phyloP scores from a whole-genome alignment of 2,329 filamentous ascomycete genomes.

The Beauveria brongniartii region DNA sequence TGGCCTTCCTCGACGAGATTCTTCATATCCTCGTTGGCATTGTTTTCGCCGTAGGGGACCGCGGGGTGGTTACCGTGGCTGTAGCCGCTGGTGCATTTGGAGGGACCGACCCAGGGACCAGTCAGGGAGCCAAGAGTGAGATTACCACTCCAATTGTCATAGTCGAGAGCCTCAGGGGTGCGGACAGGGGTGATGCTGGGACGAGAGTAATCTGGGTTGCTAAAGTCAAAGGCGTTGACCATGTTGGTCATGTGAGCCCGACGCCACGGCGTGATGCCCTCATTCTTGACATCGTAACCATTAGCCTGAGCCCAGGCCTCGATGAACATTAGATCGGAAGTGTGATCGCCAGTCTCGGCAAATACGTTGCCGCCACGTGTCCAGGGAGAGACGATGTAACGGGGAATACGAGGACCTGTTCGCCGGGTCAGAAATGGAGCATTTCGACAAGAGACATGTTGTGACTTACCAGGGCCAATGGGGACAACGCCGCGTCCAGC shows the following conservation, averaged over 20 bases:
- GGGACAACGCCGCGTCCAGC: conserved; percentile 24
- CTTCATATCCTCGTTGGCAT: conserved; percentile 21
- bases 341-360: conserved; percentile 45
- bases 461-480: conserved; percentile 20
- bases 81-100: conserved; percentile 27
- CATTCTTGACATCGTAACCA: conserved; percentile 23
- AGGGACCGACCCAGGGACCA: conserved; percentile 28
- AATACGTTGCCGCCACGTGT: conserved; percentile 45
- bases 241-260: conserved; percentile 21
- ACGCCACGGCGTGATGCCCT: conserved; percentile 20
- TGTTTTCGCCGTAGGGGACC: conserved; percentile 35
- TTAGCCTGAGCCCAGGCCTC: conserved; percentile 33
- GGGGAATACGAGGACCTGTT: conserved; percentile 36
- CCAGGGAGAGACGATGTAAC: conserved; percentile 47
- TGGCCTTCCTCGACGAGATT: conserved; percentile 40
- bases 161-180: conserved; percentile 26
- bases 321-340: conserved; percentile 44
- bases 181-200: conserved; percentile 31
- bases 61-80: conserved; percentile 18
- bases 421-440: not conserved
- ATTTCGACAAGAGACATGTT: not conserved
- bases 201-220: conserved; percentile 37
- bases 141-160: conserved; percentile 24
- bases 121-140: conserved; percentile 17
- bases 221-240: conserved; percentile 30